These are phyloP conservation scores for Elongisporangium prolatum DNA, from an alignment of 352 stramenopile species.

Conservation along the genomic window DNA sequence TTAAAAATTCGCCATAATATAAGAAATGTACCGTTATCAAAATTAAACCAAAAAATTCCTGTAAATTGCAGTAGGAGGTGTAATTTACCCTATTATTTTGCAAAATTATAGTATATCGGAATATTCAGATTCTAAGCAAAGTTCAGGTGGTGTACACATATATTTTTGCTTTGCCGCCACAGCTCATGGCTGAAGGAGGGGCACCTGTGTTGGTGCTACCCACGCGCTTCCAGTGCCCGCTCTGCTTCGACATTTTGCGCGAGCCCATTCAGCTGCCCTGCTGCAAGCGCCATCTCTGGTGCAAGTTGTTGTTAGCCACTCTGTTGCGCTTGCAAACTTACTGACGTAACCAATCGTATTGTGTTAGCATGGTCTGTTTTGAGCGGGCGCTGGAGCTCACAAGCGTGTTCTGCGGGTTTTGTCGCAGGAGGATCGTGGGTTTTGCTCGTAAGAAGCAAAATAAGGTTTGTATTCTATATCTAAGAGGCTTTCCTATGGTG, in stretches of 20 bases:
- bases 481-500: background rate
- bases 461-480: constrained; percentile 19
- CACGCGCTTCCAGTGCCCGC: constrained; percentile 68
- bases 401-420: constrained; percentile 78
- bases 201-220: constrained; percentile 30
- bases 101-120: no score
- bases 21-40: background rate
- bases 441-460: constrained; percentile 73
- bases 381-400: constrained; percentile 69
- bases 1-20: background rate
- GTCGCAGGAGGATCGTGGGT: constrained; percentile 65
- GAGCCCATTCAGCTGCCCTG: constrained; percentile 65
- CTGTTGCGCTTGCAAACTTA: background rate
- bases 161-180: background rate
- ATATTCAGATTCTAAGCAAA: background rate
- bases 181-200: background rate
- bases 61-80: no score
- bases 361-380: constrained; percentile 55
- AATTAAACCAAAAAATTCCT: no score
- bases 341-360: constrained; percentile 2
- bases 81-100: no score
- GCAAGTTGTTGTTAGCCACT: background rate
- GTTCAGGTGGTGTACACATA: background rate
- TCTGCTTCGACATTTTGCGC: constrained; percentile 73
- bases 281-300: constrained; percentile 71